Evolutionary conservation across 805 yeast genomes (phyloP), one percentile per base, ranked within the genome.

Genomic region (Saccharomyces kudriavzevii): DNA sequence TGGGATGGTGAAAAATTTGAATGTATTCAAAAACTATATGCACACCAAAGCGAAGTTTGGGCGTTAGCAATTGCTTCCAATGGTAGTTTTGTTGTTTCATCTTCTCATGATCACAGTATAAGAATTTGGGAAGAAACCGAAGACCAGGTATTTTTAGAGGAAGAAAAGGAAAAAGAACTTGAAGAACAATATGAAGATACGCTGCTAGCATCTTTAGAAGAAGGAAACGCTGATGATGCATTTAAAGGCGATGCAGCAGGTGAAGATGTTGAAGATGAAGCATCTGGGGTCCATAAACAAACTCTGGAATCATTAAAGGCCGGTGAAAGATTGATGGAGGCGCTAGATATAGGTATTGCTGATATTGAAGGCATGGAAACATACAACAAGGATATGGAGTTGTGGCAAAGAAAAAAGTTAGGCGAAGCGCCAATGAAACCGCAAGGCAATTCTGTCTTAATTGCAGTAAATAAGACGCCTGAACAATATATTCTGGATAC

Each of bases 1-100:
- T 94, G 99, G 99, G 99, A 94, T 70, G 99, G 98, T 59, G 95
- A 88, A 63, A 94, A 94, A 70, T 94, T 94, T 69, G 97, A 89
- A 62, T 87, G 92, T 69, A 82, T 94, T 57, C 98, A 94, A 70
- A 88, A 86, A 63, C 75, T 94, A 30, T 79, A 82, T 8, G 91
- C 86, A 4, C 98, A 94, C 68, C 96, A 89, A 55, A 80, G 89
- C 54, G 98, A 94, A 72, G 95, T 94, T 25, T 94, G 98, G 99
- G 80, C 89, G 43, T 68, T 94, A 49, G 85, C 91, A n/a, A 79
- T 92, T 17, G 83, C 95, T 55, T 70, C 72, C 26, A 81, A 78
- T 60, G 96, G 96, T 2, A 72, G 78, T 22, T 83, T 83, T 61
- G 80, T 89, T 58, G 84, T 88, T 4, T 80, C 95, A 17, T 85